These are phyloP conservation scores for Malassezia globosa DNA, from an alignment of 1,284 basidiomycete species.

Conservation along the genomic window DNA sequence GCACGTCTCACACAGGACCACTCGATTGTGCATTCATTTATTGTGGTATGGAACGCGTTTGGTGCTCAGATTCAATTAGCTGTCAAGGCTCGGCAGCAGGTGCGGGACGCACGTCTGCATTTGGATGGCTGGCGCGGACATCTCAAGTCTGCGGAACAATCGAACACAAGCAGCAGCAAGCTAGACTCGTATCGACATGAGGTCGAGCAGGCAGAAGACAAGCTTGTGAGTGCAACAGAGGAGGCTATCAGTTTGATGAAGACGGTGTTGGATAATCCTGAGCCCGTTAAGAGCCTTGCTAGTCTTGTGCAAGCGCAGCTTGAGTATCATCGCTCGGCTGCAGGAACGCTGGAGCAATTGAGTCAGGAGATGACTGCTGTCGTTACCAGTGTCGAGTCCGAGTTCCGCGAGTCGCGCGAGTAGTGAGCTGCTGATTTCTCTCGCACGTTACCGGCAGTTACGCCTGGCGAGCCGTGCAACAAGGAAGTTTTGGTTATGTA, in stretches of 20 bases:
- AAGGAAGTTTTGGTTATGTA: too few relatives aligned
- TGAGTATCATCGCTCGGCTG: conserved; percentile 69
- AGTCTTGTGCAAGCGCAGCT: conserved; percentile 83
- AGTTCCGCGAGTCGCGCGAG: conserved; percentile 57
- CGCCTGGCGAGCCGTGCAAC: too few relatives aligned
- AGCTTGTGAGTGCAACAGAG: conserved; percentile 87
- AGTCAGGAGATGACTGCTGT: conserved; percentile 85
- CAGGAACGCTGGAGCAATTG: conserved; percentile 55
- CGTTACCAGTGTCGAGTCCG: conserved; percentile 74
- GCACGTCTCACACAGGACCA: conserved; percentile 74
- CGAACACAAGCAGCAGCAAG: conserved; percentile 24
- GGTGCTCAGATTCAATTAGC: conserved; percentile 42
- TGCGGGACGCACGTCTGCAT: conserved; percentile 41
- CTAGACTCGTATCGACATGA: conserved; percentile 32
- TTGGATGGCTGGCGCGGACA: conserved; percentile 42
- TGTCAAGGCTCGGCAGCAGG: conserved; percentile 39
- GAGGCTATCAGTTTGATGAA: conserved; percentile 97
- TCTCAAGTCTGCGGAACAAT: conserved; percentile 34
- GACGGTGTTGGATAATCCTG: conserved; percentile 90
- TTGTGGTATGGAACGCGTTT: conserved; percentile 64
- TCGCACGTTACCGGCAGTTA: background rate
- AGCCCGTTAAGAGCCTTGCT: conserved; percentile 84
- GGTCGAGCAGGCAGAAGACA: conserved; percentile 47
- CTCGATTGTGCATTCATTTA: conserved; percentile 62
- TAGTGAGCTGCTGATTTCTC: too few relatives aligned